These are phyloP conservation scores for Cytospora paraplurivora DNA, from an alignment of 2,329 filamentous ascomycete genomes.

Conservation along the genomic window DNA sequence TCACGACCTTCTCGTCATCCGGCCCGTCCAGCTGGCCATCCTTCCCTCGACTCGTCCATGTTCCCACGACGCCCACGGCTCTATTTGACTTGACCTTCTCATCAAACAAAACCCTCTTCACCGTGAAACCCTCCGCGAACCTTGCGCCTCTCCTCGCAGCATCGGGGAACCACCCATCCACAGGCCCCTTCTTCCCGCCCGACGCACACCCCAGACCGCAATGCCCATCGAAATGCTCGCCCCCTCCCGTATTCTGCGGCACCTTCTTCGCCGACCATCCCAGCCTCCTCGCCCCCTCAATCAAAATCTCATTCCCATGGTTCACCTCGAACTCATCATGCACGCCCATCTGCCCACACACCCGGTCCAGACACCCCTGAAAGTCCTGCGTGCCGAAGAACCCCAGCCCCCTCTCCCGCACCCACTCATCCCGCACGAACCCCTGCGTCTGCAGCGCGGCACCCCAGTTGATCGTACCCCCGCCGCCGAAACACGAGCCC, in stretches of 20 bases:
- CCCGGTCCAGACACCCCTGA: slow-evolving; percentile 72
- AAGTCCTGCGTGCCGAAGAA: slow-evolving; percentile 74
- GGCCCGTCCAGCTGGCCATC: slow-evolving; percentile 41
- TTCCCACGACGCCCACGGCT: slow-evolving; percentile 69
- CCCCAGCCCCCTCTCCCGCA: slow-evolving; percentile 60
- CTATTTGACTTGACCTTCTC: slow-evolving; percentile 50
- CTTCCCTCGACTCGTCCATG: slow-evolving; percentile 70
- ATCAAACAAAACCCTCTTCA: slow-evolving; percentile 69
- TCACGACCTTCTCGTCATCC: slow-evolving; percentile 48
- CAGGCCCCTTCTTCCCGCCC: slow-evolving; percentile 74
- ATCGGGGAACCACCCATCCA: slow-evolving; percentile 73
- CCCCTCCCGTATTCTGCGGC: slow-evolving; percentile 74
- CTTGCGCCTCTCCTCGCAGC: slow-evolving; percentile 72
- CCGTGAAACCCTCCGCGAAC: slow-evolving; percentile 79
- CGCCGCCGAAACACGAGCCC: slow-evolving; percentile 76
- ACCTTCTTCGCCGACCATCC: slow-evolving; percentile 69
- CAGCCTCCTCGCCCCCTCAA: slow-evolving; percentile 72
- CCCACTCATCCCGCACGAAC: slow-evolving; percentile 78
- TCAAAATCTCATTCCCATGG: slow-evolving; percentile 64
- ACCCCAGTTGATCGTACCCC: slow-evolving; percentile 83
- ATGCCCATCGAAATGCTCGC: slow-evolving; percentile 69
- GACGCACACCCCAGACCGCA: slow-evolving; percentile 61
- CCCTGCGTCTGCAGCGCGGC: slow-evolving; percentile 65
- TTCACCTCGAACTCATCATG: slow-evolving; percentile 70
- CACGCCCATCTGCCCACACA: slow-evolving; percentile 79